Evolutionary conservation across 768 basidiomycete species (phyloP).

Genomic region (Lentinus tigrinus): DNA sequence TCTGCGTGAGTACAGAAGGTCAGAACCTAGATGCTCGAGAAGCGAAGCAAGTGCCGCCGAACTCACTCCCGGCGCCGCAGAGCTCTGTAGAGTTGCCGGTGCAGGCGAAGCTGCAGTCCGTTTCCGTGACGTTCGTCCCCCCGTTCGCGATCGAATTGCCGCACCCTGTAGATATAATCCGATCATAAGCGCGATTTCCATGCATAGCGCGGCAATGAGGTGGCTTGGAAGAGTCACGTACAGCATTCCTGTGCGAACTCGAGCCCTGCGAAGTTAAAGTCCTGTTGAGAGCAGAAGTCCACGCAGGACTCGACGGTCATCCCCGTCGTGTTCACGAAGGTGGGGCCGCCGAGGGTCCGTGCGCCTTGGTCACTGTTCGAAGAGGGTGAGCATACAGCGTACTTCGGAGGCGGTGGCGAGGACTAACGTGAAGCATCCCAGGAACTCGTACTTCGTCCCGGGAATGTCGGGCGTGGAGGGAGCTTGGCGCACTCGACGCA

Average conservation of each 20-base stretch:
- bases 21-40: not conserved
- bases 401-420: not conserved
- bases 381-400: not conserved
- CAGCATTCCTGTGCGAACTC: conserved; percentile 70
- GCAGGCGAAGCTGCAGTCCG: conserved; percentile 65
- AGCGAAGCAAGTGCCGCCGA: not conserved
- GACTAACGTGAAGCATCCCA: conserved; percentile 22
- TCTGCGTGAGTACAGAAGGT: conserved; percentile 6
- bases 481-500: conserved; percentile 10
- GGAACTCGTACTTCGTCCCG: conserved; percentile 15
- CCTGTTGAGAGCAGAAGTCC: conserved; percentile 41
- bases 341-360: conserved; percentile 55
- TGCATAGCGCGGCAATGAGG: not conserved
- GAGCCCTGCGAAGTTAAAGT: conserved; percentile 65
- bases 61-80: conserved; percentile 54
- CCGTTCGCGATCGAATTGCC: conserved; percentile 52
- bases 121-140: conserved; percentile 40
- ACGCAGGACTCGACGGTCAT: conserved; percentile 66
- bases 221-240: conserved; percentile 32
- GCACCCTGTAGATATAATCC: conserved; percentile 48
- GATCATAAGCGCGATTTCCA: not conserved
- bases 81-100: conserved; percentile 54
- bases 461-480: conserved; percentile 12
- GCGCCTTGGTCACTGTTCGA: conserved; percentile 50
- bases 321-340: conserved; percentile 41